phyloP scores from a whole-genome alignment of 2,329 filamentous ascomycete genomes.

The Nigrospora sphaerica region DNA sequence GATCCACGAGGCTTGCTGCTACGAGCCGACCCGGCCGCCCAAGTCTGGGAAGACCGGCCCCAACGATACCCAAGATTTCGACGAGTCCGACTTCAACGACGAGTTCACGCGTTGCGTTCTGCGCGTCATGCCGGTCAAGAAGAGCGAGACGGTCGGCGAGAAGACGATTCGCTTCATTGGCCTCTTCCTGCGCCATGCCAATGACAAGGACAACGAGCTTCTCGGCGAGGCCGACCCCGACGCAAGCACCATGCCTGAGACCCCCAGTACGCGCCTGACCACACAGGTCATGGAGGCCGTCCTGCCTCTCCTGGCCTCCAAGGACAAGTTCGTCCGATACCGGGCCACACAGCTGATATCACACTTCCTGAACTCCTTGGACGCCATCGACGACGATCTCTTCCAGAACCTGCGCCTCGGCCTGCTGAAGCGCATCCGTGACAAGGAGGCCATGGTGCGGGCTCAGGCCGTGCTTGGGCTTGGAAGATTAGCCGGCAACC shows the following conservation, averaged over 20 bases:
- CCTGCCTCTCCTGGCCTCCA: slow-evolving; percentile 70
- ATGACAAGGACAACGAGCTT: slow-evolving; percentile 64
- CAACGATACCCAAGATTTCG: slow-evolving; percentile 64
- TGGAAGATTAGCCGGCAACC: slow-evolving; percentile 74
- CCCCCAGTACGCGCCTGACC: slow-evolving; percentile 74
- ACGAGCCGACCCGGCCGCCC: slow-evolving; percentile 48
- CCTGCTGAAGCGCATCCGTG: slow-evolving; percentile 76
- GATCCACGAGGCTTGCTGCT: slow-evolving; percentile 79
- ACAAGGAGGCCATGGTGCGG: slow-evolving; percentile 89
- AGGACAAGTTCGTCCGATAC: slow-evolving; percentile 90
- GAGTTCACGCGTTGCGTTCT: slow-evolving; percentile 81
- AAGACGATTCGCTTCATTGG: slow-evolving; percentile 79
- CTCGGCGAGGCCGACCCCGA: slow-evolving; percentile 60
- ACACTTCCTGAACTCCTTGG: slow-evolving; percentile 86
- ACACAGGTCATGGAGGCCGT: slow-evolving; percentile 66
- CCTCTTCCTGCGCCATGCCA: slow-evolving; percentile 71
- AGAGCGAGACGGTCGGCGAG: slow-evolving; percentile 83
- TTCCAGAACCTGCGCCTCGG: slow-evolving; percentile 77
- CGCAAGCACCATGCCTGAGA: slow-evolving; percentile 68
- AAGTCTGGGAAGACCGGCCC: slow-evolving; percentile 39
- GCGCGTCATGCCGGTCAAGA: slow-evolving; percentile 80
- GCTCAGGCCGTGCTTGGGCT: slow-evolving; percentile 88
- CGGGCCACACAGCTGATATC: slow-evolving; percentile 84
- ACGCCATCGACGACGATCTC: slow-evolving; percentile 85
- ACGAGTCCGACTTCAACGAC: slow-evolving; percentile 79